Percentiles rank a stretch among this genome's conserved stretches.
Conservation (phyloP, 768 basidiomycete genomes). For the Podaxis sp. region DNA sequence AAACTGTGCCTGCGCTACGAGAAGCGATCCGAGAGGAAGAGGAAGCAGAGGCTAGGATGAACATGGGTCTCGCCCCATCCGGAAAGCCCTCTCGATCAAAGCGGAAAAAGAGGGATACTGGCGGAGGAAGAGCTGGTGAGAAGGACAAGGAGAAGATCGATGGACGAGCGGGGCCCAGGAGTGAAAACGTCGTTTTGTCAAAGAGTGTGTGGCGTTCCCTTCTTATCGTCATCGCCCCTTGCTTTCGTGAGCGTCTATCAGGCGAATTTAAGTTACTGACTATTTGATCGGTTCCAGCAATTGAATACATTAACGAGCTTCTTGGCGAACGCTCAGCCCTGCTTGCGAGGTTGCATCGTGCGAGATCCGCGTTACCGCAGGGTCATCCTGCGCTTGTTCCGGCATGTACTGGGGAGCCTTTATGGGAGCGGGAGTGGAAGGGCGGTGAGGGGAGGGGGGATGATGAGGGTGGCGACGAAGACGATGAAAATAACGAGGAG, state of each 20-base stretch:
- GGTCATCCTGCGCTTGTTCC: slow-evolving; percentile 56
- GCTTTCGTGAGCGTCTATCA: slow-evolving; percentile 1
- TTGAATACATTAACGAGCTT: slow-evolving; percentile 77
- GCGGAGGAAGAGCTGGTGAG: slow-evolving; percentile 24
- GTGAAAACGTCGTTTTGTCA: slow-evolving; percentile 84
- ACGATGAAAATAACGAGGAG: slow-evolving; percentile 38
- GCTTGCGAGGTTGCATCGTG: slow-evolving; percentile 55
- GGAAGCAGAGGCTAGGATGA: slow-evolving; percentile 31
- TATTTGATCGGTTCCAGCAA: slow-evolving; percentile 48
- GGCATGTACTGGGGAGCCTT: slow-evolving; percentile 30
- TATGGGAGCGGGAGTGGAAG: slow-evolving; percentile 86
- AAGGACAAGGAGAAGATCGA: slow-evolving; percentile 67
- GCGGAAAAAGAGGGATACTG: slow-evolving; percentile 41
- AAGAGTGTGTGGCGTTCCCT: slow-evolving; percentile 62
- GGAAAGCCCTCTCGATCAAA: slow-evolving; percentile 24
- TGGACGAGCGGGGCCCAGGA: slow-evolving; percentile 84
- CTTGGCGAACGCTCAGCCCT: slow-evolving; percentile 58
- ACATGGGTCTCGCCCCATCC: slow-evolving; percentile 14
- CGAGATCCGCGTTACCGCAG: slow-evolving; percentile 53
- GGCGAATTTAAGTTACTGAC: slow-evolving; percentile 7
- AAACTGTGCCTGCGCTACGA: slow-evolving; percentile 74
- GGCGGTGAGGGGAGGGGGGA: slow-evolving; percentile 60
- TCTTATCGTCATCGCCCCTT: slow-evolving; percentile 8
- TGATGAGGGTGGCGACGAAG: slow-evolving; percentile 47
- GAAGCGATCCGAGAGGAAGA: slow-evolving; percentile 83